These are phyloP conservation scores for Neurospora tetraspora DNA, from an alignment of 495 filamentous ascomycete species.

Conservation along the genomic window DNA sequence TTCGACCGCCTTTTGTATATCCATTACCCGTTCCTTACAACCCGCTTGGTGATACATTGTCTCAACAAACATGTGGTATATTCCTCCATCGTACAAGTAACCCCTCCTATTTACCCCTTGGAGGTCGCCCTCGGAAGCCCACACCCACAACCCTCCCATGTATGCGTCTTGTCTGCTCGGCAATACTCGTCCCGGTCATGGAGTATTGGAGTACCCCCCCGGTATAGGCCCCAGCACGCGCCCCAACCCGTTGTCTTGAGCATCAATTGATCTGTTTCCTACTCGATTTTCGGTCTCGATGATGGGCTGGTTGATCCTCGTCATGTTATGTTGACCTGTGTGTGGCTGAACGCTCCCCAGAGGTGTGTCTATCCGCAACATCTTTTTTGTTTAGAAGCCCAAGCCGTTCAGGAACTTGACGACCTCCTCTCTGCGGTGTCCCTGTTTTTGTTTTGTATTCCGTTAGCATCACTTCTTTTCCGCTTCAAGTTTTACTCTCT, in stretches of 20 bases:
- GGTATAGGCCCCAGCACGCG: not conserved
- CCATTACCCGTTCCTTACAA: not conserved
- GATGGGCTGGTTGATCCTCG: not conserved
- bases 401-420: conserved; percentile 1
- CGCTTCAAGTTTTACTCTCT: no score
- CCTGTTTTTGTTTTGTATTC: not conserved
- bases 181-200: not conserved
- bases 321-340: not conserved
- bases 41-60: not conserved
- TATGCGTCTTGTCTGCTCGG: not conserved
- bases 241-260: not conserved
- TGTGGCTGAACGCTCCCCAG: not conserved
- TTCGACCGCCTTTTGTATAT: not conserved
- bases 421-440: conserved; percentile 5
- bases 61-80: not conserved
- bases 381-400: not conserved
- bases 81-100: not conserved
- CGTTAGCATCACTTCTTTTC: not conserved
- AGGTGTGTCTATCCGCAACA: not conserved
- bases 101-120: not conserved
- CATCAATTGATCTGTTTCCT: no score
- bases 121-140: not conserved
- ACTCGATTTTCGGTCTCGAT: not conserved
- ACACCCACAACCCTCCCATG: not conserved
- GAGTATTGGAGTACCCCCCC: not conserved